Evolutionary conservation across 495 filamentous ascomycete genomes (phyloP), one percentile per base, ranked within the genome.

Genomic region (Penicillium lagena): DNA sequence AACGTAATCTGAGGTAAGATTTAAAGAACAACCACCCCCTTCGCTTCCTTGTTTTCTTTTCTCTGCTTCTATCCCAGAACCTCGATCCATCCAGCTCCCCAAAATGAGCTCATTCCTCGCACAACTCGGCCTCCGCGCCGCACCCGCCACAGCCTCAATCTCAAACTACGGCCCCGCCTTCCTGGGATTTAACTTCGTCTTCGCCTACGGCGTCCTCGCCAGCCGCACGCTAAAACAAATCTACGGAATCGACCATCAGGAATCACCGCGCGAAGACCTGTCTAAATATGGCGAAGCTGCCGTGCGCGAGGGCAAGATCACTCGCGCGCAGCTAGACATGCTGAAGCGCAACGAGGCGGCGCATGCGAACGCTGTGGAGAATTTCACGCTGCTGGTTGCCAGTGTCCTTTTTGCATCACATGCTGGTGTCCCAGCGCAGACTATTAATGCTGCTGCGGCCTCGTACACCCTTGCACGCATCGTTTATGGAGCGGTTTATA

Each of bases 161-260:
- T 44, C 58, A 28, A 70, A 72, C 51, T 59, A 63, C 42, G 64
- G 62, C n/a, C 60, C 70, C 9, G 29, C 41, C 9, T 68, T 69
- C 47, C 50, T 78, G 8, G 60, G 61, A 42, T 69, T 66, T 47
- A 59, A 79, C 46, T 79, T 71, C 55, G 0, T 74, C 45, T 72
- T 61, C 45, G 72, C 73, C 7, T 76, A 79, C 57, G 59, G 62
- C 12, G 7, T 73, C 11, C 64, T 76, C n/a, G 66, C 72, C 37
- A 62, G 70, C 2, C 67, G 73, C 27, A 64, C 53, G 7, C 55
- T 70, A 1, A 79, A 77, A 46, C 64, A 72, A 45, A 61, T 39
- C 43, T 69, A 70, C 55, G 66, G 68, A 13, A 42, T 78, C 50
- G 75, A 79, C 54, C 68, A 78, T 56, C 70, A 77, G 42, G 59